A percentile compares a stretch with the other conserved stretches of the same genome.
Conservation (phyloP, 495 filamentous ascomycete genomes). For the Penicillium ucsense region DNA sequence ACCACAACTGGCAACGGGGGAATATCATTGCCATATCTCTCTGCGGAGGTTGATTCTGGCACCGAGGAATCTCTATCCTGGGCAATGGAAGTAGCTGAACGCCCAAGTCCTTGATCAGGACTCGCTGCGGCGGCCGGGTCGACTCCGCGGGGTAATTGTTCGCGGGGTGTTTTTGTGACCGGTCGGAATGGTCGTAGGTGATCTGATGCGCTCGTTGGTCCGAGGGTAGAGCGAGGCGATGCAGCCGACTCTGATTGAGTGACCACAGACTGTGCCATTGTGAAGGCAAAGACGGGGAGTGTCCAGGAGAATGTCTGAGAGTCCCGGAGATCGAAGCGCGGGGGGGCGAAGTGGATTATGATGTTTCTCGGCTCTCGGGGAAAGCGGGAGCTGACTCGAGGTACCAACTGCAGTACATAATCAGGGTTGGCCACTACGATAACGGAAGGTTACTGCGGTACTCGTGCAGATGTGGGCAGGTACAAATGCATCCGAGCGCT, state of each 20-base stretch:
- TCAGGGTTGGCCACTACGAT: no score
- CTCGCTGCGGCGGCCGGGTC: background rate
- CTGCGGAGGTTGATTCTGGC: background rate
- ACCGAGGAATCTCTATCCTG: background rate
- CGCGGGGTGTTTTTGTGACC: background rate
- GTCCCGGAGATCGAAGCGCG: constrained; percentile 9
- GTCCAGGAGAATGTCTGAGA: background rate
- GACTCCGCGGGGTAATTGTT: constrained; percentile 6
- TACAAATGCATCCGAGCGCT: no score
- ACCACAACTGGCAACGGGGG: constrained; percentile 40
- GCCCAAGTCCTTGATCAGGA: background rate
- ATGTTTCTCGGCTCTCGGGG: constrained; percentile 10
- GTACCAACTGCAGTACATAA: constrained; percentile 8
- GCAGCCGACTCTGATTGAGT: background rate
- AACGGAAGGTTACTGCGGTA: no score
- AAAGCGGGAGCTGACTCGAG: constrained; percentile 7
- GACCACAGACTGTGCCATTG: constrained; percentile 7
- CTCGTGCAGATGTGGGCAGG: constrained; percentile 4
- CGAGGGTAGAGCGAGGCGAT: background rate
- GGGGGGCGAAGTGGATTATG: constrained; percentile 3
- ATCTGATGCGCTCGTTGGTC: constrained; percentile 3
- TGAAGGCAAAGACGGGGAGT: constrained; percentile 1
- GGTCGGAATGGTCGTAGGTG: constrained; percentile 12
- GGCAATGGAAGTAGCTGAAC: constrained; percentile 1
- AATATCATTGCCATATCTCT: background rate